Percentiles rank a stretch among this genome's conserved stretches.
Conservation (phyloP, 805 yeast genomes). For the Vanderwaltozyma yarrowii region DNA sequence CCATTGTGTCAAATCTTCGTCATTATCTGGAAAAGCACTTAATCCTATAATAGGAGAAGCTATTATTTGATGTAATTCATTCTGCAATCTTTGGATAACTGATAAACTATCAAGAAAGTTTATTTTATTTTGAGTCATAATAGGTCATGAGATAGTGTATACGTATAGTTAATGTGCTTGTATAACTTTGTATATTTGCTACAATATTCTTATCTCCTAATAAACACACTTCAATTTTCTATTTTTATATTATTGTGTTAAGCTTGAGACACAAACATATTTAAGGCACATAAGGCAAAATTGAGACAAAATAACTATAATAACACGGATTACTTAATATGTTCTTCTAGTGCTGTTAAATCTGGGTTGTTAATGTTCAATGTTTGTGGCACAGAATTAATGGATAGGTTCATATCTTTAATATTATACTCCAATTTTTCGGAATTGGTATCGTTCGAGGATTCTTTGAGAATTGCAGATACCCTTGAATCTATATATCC, state of each 20-base stretch:
- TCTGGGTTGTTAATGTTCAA: conserved; percentile 1
- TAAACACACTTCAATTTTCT: too few species aligned
- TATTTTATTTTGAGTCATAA: neutral
- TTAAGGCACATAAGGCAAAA: too few species aligned
- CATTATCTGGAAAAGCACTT: conserved; percentile 45
- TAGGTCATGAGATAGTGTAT: neutral
- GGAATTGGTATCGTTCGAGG: neutral
- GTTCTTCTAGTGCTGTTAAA: neutral
- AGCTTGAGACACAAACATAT: too few species aligned
- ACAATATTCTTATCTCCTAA: too few species aligned
- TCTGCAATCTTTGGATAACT: conserved; percentile 32
- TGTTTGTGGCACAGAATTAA: neutral
- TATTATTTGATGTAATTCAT: conserved; percentile 43
- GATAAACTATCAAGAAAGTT: neutral
- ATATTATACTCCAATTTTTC: too few species aligned
- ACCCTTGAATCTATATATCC: conserved; percentile 6
- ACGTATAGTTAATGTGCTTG: too few species aligned
- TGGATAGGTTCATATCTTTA: neutral
- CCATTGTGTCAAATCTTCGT: conserved; percentile 45
- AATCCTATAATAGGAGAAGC: conserved; percentile 41
- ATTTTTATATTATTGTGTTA: too few species aligned
- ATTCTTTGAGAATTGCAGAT: neutral
- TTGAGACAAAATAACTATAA: too few species aligned
- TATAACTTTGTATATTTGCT: too few species aligned
- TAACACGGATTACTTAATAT: neutral